Evolutionary conservation across 306 rosid species (phyloP).

Genomic region (Vigna unguiculata): DNA sequence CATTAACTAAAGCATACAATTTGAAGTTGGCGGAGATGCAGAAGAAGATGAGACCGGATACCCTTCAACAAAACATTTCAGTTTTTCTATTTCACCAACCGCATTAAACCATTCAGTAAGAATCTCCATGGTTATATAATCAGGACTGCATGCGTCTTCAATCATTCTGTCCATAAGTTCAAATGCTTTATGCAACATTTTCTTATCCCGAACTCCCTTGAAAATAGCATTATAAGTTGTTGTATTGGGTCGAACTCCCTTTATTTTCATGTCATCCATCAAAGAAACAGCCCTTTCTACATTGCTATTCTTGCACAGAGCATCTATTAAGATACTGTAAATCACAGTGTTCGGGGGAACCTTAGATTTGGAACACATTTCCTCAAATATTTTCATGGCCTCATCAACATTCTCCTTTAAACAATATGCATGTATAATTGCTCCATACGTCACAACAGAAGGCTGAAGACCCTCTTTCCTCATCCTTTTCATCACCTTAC

Average conservation of each 20-base stretch:
- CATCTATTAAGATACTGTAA: conserved; percentile 67
- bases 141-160: conserved; percentile 69
- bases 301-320: conserved; percentile 63
- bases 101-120: conserved; percentile 81
- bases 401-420: conserved; percentile 50
- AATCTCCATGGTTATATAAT: conserved; percentile 74
- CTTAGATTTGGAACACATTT: conserved; percentile 59
- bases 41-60: conserved; percentile 41
- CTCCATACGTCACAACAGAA: conserved; percentile 74
- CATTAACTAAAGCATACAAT: conserved; percentile 16
- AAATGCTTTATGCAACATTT: conserved; percentile 61
- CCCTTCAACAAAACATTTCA: conserved; percentile 58
- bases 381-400: conserved; percentile 70
- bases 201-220: conserved; percentile 59
- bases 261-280: conserved; percentile 68
- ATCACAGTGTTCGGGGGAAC: conserved; percentile 72
- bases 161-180: conserved; percentile 72
- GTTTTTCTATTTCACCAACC: conserved; percentile 56
- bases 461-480: conserved; percentile 58
- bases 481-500: conserved; percentile 66
- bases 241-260: conserved; percentile 63
- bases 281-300: conserved; percentile 61
- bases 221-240: conserved; percentile 71
- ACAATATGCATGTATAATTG: conserved; percentile 78
- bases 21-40: conserved; percentile 20